These are phyloP conservation scores for Chenopodium album DNA, from an alignment of 148 eudicot species.

Conservation along the genomic window DNA sequence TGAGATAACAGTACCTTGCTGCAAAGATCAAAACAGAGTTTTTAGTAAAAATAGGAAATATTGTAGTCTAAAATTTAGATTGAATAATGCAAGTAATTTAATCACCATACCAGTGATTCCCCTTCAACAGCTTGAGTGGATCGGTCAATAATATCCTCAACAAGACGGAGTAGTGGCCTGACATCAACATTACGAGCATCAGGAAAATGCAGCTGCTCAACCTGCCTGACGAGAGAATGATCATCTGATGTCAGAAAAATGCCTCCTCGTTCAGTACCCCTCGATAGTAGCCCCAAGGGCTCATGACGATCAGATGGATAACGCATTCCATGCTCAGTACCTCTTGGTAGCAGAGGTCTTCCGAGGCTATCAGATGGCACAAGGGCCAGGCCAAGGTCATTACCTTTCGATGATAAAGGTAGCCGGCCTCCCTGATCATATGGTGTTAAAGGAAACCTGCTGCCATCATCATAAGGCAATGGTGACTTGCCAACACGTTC, in stretches of 20 bases:
- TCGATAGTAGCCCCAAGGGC: conserved; percentile 2
- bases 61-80: neutral
- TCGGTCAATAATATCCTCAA: conserved; percentile 33
- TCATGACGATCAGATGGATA: conserved; percentile 1
- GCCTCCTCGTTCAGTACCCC: conserved; percentile 25
- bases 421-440: conserved; percentile 8
- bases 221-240: conserved; percentile 31
- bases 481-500: conserved; percentile 1
- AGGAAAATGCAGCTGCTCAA: conserved; percentile 32
- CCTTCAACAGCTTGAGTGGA: conserved; percentile 33
- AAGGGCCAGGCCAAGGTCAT: neutral
- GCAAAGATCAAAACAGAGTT: neutral
- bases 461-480: conserved; percentile 11
- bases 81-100: neutral
- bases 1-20: conserved; percentile 21
- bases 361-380: conserved; percentile 1
- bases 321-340: conserved; percentile 4
- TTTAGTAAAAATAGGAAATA: neutral
- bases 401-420: conserved; percentile 10
- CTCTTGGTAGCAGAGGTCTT: neutral
- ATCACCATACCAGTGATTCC: conserved; percentile 21
- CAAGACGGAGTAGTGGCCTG: conserved; percentile 34
- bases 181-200: conserved; percentile 39
- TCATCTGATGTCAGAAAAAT: conserved; percentile 40
- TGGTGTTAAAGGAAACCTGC: neutral